These are phyloP conservation scores for Penicillium mononematosum DNA, from an alignment of 495 filamentous ascomycete genomes.

Conservation along the genomic window DNA sequence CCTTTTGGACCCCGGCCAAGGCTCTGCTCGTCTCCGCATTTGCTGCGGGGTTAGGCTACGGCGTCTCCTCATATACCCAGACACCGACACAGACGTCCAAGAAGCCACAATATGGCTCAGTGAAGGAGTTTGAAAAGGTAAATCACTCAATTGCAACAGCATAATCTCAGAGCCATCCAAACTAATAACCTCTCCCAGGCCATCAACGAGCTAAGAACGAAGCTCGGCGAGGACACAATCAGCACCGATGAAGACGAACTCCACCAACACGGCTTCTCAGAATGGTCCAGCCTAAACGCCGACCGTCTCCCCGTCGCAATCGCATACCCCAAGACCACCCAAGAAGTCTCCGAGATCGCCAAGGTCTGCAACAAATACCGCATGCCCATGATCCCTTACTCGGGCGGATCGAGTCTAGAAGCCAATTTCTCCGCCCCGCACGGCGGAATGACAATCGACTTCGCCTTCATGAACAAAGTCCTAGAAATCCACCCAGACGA, in stretches of 20 bases:
- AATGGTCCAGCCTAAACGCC: conserved; percentile 83
- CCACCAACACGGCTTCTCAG: conserved; percentile 77
- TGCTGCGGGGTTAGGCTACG: conserved; percentile 40
- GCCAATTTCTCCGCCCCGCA: conserved; percentile 84
- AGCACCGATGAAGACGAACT: conserved; percentile 83
- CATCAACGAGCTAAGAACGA: conserved; percentile 56
- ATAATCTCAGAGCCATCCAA: conserved; percentile 18
- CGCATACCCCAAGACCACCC: conserved; percentile 72
- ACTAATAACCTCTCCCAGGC: conserved; percentile 49
- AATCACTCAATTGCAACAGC: conserved; percentile 11
- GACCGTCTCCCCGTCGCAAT: conserved; percentile 77
- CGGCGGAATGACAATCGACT: conserved; percentile 87
- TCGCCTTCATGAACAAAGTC: conserved; percentile 81
- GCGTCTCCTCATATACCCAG: conserved; percentile 29
- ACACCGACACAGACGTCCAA: conserved; percentile 11
- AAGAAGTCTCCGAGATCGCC: conserved; percentile 77
- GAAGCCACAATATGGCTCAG: conserved; percentile 40
- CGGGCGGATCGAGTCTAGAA: conserved; percentile 83
- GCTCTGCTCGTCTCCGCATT: conserved; percentile 36
- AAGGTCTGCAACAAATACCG: conserved; percentile 78
- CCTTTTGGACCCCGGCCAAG: conserved; percentile 35
- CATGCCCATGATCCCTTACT: conserved; percentile 83
- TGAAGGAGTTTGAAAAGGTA: conserved; percentile 46
- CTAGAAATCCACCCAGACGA: conserved; percentile 77
- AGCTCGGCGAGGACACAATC: conserved; percentile 68